Evolutionary conservation across 2,329 filamentous ascomycete genomes (phyloP), one percentile per base, ranked within the genome.

Genomic region (Metarhizium brunneum): DNA sequence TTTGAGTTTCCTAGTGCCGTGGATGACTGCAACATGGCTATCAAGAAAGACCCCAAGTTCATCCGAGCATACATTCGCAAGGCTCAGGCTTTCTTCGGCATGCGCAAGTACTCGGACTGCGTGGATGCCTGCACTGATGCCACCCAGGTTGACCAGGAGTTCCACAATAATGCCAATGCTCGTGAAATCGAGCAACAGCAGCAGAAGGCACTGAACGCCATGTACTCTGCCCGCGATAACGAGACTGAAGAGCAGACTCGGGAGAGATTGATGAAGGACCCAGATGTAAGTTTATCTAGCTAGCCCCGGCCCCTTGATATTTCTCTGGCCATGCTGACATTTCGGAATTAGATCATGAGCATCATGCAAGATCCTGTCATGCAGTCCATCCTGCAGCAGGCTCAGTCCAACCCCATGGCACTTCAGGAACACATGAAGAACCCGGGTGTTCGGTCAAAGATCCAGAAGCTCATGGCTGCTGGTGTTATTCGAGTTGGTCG

Each of bases 381-480:
- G 92, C 91, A 99, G 76, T 88, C 87, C 62, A 96, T 96, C 63
- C 83, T 97, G 56, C 92, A 97, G 71, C 94, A 99, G 76, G 94
- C 94, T 49, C 95, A 97, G 79, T 85, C 84, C 55, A 89, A 99
- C 66, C 94, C 94, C 18, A 87, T 87, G 51, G 94, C 94, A 49
- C 82, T 99, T 60, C 87, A 95, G 69, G 92, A 99, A 72, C 95
- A 99, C 74, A 96, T 99, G 89, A 89, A 86, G 78, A 99, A 97
- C 77, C 83, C 90, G 0, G 81, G 79, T 57, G 88, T 99, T 63
- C 81, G 85, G 58, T 82, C 82, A 65, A 96, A 96, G 82, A 88
- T 99, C 61, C 90, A 96, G 79, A 96, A 96, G 76, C 77, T 97
- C 65, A 86, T 96, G 62, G 90, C 90, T 54, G 92, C 92, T 47